phyloP scores from a whole-genome alignment of 176 grass and related monocot genomes.

The sorghum (Sorghum bicolor) region DNA sequence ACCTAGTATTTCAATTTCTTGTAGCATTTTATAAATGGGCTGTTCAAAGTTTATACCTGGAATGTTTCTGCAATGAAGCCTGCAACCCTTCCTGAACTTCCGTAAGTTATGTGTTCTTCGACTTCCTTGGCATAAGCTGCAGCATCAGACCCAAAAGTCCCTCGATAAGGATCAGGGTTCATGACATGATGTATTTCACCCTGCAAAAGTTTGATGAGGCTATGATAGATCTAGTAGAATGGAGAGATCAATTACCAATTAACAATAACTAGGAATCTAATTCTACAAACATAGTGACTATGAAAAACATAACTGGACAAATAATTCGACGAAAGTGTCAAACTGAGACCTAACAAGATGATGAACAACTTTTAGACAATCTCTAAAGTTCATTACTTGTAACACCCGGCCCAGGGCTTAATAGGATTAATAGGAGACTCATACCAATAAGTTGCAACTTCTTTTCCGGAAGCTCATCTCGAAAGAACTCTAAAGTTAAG shows the following conservation, averaged over 20 bases:
- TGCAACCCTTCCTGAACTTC: conserved; percentile 81
- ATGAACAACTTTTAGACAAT: neutral
- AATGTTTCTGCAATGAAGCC: conserved; percentile 99
- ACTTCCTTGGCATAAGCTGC: conserved; percentile 81
- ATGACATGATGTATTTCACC: conserved; percentile 98
- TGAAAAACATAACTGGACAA: neutral
- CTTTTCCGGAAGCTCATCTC: too few relatives aligned
- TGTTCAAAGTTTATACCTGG: conserved; percentile 54
- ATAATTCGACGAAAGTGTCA: neutral
- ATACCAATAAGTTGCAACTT: too few relatives aligned
- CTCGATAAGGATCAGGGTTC: conserved; percentile 89
- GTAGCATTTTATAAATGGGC: neutral
- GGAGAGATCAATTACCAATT: neutral
- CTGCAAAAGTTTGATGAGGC: conserved; percentile 32
- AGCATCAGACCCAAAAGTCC: conserved; percentile 74
- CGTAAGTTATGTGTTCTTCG: conserved; percentile 78
- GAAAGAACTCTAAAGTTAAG: too few relatives aligned
- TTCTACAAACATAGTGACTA: neutral
- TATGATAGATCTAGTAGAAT: neutral
- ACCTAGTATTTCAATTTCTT: neutral
- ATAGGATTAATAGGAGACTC: too few relatives aligned
- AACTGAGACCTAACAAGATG: neutral
- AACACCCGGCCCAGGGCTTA: too few relatives aligned
- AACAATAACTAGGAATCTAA: neutral
- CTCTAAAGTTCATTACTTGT: neutral